Conservation (phyloP, 176 grass and related monocot species). For the Secale cereale region DNA sequence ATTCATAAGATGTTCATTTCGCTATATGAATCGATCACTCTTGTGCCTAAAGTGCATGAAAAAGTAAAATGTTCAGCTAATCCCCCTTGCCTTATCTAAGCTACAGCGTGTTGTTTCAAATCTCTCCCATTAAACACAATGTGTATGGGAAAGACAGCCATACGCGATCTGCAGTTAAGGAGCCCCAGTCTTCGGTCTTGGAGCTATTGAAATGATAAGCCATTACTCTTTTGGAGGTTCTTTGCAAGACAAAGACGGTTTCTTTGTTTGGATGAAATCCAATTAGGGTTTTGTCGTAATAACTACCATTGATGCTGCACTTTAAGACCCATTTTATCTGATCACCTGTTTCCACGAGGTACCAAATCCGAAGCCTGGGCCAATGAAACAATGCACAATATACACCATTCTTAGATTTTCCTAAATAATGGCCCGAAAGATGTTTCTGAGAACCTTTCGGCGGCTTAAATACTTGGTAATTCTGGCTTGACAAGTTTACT, state of each 20-base stretch:
- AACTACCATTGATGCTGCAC: not conserved
- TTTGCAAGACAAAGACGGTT: not conserved
- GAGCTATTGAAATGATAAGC: not conserved
- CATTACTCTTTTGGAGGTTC: not conserved
- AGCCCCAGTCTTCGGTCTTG: not conserved
- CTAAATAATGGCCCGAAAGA: not conserved
- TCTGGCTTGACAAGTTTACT: not conserved
- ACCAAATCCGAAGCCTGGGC: not conserved
- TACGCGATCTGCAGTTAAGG: rapidly evolving
- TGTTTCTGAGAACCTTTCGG: rapidly evolving
- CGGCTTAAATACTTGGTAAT: not conserved
- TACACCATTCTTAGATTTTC: not conserved
- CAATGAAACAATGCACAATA: not conserved
- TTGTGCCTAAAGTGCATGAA: not conserved
- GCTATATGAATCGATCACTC: not conserved
- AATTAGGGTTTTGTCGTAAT: not conserved
- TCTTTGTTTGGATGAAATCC: slow-evolving; percentile 9
- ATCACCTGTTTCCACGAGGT: not conserved
- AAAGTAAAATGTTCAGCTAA: not conserved
- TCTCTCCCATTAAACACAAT: not conserved
- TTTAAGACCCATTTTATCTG: not conserved
- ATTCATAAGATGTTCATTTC: not conserved
- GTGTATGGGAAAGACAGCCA: not conserved
- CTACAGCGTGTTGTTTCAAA: too few relatives aligned
- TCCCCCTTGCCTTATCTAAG: not conserved